phyloP scores from a whole-genome alignment of 2,329 filamentous ascomycete species.

The Bipolaris sorokiniana region DNA sequence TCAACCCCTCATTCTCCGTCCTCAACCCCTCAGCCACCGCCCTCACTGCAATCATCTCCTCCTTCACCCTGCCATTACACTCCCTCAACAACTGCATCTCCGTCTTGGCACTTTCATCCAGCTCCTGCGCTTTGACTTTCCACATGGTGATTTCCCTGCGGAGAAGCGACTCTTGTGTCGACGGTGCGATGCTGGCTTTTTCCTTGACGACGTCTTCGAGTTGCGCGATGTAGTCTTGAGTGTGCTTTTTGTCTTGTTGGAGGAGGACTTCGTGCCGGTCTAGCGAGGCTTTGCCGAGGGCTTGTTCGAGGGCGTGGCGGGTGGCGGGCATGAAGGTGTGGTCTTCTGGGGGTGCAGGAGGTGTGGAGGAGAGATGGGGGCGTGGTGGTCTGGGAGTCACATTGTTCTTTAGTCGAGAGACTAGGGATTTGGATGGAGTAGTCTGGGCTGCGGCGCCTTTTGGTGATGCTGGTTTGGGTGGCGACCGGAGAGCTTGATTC shows the following conservation, averaged over 20 bases:
- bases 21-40: not conserved
- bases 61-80: slow-evolving; percentile 1
- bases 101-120: slow-evolving; percentile 1
- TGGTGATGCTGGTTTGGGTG: not conserved
- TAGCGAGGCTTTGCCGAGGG: slow-evolving; percentile 3
- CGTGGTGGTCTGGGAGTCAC: too few relatives aligned
- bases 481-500: not conserved
- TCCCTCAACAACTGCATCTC: slow-evolving; percentile 5
- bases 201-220: slow-evolving; percentile 6
- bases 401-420: not conserved
- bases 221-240: slow-evolving; percentile 4
- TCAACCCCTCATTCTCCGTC: not conserved
- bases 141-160: not conserved
- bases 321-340: slow-evolving; percentile 3
- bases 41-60: not conserved
- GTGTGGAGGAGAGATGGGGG: not conserved
- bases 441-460: not conserved
- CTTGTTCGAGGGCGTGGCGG: slow-evolving; percentile 2
- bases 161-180: not conserved
- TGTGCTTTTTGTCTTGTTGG: not conserved
- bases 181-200: not conserved
- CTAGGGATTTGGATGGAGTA: not conserved
- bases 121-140: slow-evolving; percentile 2
- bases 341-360: not conserved
- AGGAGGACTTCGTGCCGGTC: slow-evolving; percentile 1